Base-by-base conservation (phyloP, 2,329 filamentous ascomycete species). In the Penicillium paneum region DNA sequence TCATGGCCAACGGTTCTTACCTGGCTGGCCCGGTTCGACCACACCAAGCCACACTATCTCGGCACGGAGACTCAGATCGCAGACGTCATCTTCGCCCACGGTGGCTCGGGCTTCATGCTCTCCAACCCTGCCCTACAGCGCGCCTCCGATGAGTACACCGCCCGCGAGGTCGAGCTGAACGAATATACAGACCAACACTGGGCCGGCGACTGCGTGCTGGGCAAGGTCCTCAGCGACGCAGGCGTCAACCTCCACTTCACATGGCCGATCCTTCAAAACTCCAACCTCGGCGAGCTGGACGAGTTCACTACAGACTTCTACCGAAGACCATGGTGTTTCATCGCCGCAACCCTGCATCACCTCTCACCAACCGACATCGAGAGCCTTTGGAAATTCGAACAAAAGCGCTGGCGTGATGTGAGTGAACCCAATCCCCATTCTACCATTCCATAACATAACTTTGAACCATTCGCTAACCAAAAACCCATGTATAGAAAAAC, bases 401-500 rank as follows among this genome's bases (percentile, higher is more conserved):
- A 73, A 46, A 68, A 67, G 45, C 75, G 84, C 64, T 86, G 85
- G 73, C 80, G 82, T 70, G 83, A 85, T 68, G 86, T 88, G 79
- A 68, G 79, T 71, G 19, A 11, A 19, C 0, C 19, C 3, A 19
- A 43, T 45, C 31, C 31, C 8, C 19, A 35, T 29, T 32, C n/a
- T 3, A 7, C 34, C 12, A 7, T 5, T 21, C n/a, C 26, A 8
- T 29, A 44, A 40, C 8, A n/a, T n/a, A n/a, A n/a, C n/a, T n/a
- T n/a, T n/a, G n/a, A n/a, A n/a, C n/a, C n/a, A n/a, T n/a, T n/a
- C n/a, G n/a, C n/a, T 45, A n/a, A 42, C 24, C 12, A 7, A n/a
- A 1, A 21, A 13, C 10, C 15, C 11, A 48, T 28, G 3, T 8
- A 48, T 17, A 56, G 64, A 66, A 65, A 56, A 64, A 63, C 40